These are phyloP conservation scores for Cardamine resedifolia DNA, from an alignment of 345 rosid genomes.

Conservation along the genomic window DNA sequence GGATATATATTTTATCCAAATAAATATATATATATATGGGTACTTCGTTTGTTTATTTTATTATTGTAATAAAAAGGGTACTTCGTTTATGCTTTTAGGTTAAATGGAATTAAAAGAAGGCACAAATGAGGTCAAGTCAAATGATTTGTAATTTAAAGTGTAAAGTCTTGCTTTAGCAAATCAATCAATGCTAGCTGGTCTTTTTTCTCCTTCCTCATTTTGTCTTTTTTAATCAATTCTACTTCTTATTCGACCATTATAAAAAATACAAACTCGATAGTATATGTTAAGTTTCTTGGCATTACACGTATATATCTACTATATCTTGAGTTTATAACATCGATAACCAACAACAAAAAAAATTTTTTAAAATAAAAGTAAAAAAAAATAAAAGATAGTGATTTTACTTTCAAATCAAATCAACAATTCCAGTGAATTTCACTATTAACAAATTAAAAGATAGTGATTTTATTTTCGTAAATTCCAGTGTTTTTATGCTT, in stretches of 20 bases:
- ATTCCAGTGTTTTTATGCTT: too few relatives aligned
- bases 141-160: constrained; percentile 8
- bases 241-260: neutral
- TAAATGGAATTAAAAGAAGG: neutral
- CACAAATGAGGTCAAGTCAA: constrained; percentile 23
- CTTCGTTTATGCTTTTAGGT: neutral
- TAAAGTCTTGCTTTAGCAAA: constrained; percentile 16
- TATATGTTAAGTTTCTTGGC: neutral
- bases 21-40: neutral
- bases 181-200: constrained; percentile 1
- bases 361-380: too few relatives aligned
- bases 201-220: neutral
- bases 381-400: too few relatives aligned
- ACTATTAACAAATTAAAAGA: too few relatives aligned
- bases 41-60: neutral
- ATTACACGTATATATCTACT: neutral
- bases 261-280: neutral
- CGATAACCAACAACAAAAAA: too few relatives aligned
- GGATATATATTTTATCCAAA: too few relatives aligned
- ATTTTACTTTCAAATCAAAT: too few relatives aligned
- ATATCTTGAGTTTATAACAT: neutral
- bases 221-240: neutral
- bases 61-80: too few relatives aligned
- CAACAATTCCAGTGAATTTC: too few relatives aligned
- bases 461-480: too few relatives aligned